These are phyloP conservation scores for Mucuna pruriens DNA, from an alignment of 306 rosid species.

Conservation along the genomic window DNA sequence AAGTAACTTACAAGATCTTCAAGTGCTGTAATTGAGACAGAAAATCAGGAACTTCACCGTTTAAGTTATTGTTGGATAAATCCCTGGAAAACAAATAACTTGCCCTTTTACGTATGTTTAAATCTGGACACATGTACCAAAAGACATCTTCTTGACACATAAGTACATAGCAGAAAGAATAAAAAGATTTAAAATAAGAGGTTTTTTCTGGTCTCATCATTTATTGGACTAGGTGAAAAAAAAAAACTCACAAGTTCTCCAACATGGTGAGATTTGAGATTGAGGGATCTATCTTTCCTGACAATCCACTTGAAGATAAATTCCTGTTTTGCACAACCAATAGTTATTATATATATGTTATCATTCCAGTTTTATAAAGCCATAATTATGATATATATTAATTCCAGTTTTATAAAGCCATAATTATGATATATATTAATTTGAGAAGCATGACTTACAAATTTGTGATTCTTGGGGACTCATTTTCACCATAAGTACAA, in stretches of 20 bases:
- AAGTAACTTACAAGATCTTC: constrained; percentile 49
- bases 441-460: constrained; percentile 42
- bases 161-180: not conserved
- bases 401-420: constrained; percentile 2
- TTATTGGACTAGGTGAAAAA: not conserved
- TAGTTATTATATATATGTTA: not conserved
- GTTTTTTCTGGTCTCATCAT: not conserved
- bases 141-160: not conserved
- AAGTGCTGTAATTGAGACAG: constrained; percentile 31
- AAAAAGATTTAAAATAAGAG: not conserved
- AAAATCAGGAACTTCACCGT: constrained; percentile 39
- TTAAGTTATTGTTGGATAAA: constrained; percentile 54
- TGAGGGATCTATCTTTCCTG: constrained; percentile 42
- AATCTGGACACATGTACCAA: not conserved
- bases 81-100: constrained; percentile 47
- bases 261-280: constrained; percentile 48
- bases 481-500: constrained; percentile 32
- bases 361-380: not conserved
- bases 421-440: not conserved
- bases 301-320: constrained; percentile 53
- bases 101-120: not conserved
- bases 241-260: constrained; percentile 48
- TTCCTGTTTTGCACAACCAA: constrained; percentile 39
- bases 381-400: too few relatives aligned
- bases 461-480: constrained; percentile 47